These are phyloP conservation scores for Collybiopsis confluens DNA, from an alignment of 768 basidiomycete species.

Conservation along the genomic window DNA sequence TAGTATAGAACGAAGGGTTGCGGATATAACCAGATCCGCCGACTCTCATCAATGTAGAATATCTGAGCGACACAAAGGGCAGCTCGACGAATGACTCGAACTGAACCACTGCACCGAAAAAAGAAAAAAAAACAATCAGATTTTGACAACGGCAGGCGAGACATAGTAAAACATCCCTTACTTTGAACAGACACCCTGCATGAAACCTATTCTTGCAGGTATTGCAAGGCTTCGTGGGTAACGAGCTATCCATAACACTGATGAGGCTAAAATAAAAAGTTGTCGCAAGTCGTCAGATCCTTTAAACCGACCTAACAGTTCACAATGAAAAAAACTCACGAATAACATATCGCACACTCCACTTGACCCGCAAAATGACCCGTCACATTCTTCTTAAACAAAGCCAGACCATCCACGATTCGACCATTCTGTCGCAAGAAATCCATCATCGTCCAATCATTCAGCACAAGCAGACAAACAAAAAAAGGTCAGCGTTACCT, in stretches of 20 bases:
- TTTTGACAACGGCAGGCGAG: not conserved
- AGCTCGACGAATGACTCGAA: slow-evolving; percentile 83
- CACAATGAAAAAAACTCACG: slow-evolving; percentile 41
- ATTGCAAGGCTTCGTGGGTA: slow-evolving; percentile 88
- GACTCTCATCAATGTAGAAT: slow-evolving; percentile 54
- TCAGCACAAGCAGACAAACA: not conserved
- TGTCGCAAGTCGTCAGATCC: not conserved
- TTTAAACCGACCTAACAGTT: not conserved
- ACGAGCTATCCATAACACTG: slow-evolving; percentile 78
- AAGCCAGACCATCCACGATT: slow-evolving; percentile 78
- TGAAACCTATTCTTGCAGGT: slow-evolving; percentile 96
- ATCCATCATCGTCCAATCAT: not conserved
- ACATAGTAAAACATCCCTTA: slow-evolving; percentile 20
- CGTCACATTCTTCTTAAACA: slow-evolving; percentile 93
- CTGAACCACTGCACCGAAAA: slow-evolving; percentile 70
- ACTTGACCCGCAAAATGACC: slow-evolving; percentile 94
- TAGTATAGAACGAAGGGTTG: too few relatives aligned
- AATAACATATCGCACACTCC: slow-evolving; percentile 96
- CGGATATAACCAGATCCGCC: too few relatives aligned
- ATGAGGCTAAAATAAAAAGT: slow-evolving; percentile 62
- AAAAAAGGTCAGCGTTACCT: slow-evolving; percentile 45
- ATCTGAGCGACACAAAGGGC: slow-evolving; percentile 86
- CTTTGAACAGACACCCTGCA: slow-evolving; percentile 88
- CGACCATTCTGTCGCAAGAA: slow-evolving; percentile 66
- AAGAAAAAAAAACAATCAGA: not conserved